Conservation (phyloP, 805 yeast species). For the Clavispora carvajalis region DNA sequence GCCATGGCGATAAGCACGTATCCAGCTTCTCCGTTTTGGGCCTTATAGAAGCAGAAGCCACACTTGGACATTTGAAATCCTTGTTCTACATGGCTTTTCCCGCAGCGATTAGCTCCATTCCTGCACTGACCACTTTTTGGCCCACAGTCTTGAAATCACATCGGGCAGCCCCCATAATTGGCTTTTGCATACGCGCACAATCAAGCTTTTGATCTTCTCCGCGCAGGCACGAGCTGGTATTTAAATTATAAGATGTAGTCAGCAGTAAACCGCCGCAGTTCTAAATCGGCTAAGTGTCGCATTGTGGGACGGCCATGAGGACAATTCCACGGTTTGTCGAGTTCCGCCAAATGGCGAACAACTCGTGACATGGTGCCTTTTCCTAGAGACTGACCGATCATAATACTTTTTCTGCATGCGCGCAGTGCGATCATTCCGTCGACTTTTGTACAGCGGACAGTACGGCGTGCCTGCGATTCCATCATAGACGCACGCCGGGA, state of each 20-base stretch:
- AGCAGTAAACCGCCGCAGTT: constrained; percentile 11
- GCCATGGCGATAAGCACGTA: too few species aligned
- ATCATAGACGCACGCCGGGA: neutral
- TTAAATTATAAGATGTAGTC: constrained; percentile 10
- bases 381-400: constrained; percentile 79
- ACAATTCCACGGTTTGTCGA: constrained; percentile 93
- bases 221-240: too few species aligned
- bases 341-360: constrained; percentile 58
- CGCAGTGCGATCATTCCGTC: constrained; percentile 87
- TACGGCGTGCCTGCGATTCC: neutral
- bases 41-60: too few species aligned
- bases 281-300: constrained; percentile 73
- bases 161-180: too few species aligned
- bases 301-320: constrained; percentile 98
- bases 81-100: too few species aligned
- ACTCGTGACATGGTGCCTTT: constrained; percentile 58
- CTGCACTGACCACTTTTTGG: too few species aligned
- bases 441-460: constrained; percentile 64
- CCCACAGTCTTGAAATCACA: too few species aligned
- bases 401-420: constrained; percentile 89
- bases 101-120: too few species aligned
- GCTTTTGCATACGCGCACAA: too few species aligned
- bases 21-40: too few species aligned
- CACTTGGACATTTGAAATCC: too few species aligned
- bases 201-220: too few species aligned